Base-by-base conservation (phyloP, 805 yeast genomes). In the Candida montana region DNA sequence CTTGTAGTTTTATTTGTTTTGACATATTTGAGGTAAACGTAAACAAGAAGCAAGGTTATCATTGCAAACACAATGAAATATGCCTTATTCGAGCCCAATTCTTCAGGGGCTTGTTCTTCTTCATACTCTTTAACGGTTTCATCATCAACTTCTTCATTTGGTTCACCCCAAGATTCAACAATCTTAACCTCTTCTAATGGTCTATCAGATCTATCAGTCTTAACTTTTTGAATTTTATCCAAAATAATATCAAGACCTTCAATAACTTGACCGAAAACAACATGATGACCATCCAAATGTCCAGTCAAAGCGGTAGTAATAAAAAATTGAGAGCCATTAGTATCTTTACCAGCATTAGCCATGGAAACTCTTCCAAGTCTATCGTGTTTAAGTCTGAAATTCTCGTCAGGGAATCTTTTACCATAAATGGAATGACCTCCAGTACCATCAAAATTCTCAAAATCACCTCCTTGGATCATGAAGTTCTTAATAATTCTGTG, bases 381-480 rank as follows among this genome's bases (percentile, higher is more conserved):
- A 61, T 77, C 83, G 59, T 82, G 88, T 62, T 74, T 76, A 51
- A 82, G 57, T n/a, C 58, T 50, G 53, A 82, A 65, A 78, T 79
- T 84, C 71, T 89, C 97, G 61, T 89, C 96, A 4, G 68, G 71
- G 56, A 88, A 81, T 55, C 70, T 72, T 42, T 67, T 67, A 24
- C 95, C 96, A 62, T 79, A 84, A 53, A 87, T 81, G 21, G 95
- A 83, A 52, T 71, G 70, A 12, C 96, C 95, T 20, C 95, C 95
- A 41, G 76, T 70, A 13, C 91, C 90, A 51, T 72, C 69, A 31
- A 62, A 63, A 20, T 71, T 73, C 50, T 83, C 80, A 58, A 82
- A 80, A 62, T 87, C 91, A 48, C 96, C 96, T 44, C 95, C 95
- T 66, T 86, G 95, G 52, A 89, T 74, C 83, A 86, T 79, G 60